Conservation (phyloP, 139 green algal species). For the Bryopsis sp. region DNA sequence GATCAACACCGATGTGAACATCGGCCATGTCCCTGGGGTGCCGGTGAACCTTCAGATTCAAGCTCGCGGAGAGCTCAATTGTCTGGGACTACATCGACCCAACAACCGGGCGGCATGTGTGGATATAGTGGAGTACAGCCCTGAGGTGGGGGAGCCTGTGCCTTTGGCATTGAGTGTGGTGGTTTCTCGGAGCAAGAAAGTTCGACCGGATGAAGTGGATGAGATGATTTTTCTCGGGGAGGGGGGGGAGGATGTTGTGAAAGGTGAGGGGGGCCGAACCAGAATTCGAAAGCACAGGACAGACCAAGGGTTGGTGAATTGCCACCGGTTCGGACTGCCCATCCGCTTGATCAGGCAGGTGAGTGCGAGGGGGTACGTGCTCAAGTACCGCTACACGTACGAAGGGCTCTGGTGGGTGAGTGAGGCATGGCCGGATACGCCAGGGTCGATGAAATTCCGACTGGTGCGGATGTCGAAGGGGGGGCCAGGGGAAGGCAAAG, state of each 20-base stretch:
- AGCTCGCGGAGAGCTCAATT: neutral
- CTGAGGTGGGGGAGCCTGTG: neutral
- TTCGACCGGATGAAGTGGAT: neutral
- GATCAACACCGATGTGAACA: neutral
- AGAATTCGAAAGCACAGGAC: neutral
- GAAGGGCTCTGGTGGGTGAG: neutral
- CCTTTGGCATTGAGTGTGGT: neutral
- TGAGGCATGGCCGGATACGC: neutral
- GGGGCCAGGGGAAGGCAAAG: neutral
- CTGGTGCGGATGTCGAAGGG: neutral
- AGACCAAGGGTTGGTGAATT: neutral
- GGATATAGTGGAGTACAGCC: neutral
- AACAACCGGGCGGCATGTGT: neutral
- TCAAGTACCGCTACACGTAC: neutral
- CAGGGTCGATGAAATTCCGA: neutral
- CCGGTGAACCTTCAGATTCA: neutral
- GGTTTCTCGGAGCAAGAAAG: neutral
- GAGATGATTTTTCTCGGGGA: conserved; percentile 4
- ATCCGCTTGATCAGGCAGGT: neutral
- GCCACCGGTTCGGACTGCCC: neutral
- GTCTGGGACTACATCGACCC: neutral
- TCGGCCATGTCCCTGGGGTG: neutral
- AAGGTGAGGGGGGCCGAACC: neutral
- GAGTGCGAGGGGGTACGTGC: neutral
- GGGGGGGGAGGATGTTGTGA: neutral